Evolutionary conservation across 225 moss, liverwort and hornwort species (phyloP).

Genomic region (Antitrichia curtipendula): DNA sequence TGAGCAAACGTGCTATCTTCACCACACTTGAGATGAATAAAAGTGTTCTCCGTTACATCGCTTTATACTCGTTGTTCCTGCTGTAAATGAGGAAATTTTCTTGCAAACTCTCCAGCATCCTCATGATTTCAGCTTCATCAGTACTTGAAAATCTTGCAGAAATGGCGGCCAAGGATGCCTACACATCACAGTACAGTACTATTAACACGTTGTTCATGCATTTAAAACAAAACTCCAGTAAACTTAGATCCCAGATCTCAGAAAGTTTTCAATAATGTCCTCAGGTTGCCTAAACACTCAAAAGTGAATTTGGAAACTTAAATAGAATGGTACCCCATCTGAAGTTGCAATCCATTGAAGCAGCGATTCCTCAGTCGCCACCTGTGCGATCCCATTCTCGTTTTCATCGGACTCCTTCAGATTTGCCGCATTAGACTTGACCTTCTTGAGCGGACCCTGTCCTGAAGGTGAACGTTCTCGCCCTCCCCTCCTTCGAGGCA

Average conservation of each 20-base stretch:
- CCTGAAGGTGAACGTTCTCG: not conserved
- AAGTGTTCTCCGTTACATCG: not conserved
- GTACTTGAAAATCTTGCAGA: not conserved
- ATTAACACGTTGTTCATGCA: not conserved
- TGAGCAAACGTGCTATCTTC: not conserved
- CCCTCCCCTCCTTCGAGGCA: constrained; percentile 5
- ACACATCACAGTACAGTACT: not conserved
- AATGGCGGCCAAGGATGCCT: constrained; percentile 24
- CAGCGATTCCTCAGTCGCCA: constrained; percentile 1
- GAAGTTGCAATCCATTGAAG: constrained; percentile 21
- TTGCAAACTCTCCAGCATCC: constrained; percentile 17
- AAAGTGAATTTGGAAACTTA: not conserved
- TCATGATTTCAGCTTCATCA: constrained; percentile 8
- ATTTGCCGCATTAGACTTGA: not conserved
- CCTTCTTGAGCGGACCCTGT: constrained; percentile 17
- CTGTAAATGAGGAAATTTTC: constrained; percentile 12
- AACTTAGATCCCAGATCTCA: not conserved
- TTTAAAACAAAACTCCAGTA: not conserved
- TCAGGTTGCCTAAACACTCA: not conserved
- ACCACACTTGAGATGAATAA: not conserved
- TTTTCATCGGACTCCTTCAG: not conserved
- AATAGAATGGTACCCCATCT: constrained; percentile 3
- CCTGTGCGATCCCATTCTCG: not conserved
- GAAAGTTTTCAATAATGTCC: not conserved
- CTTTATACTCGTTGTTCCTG: constrained; percentile 19